These are phyloP conservation scores for Capsaspora owczarzaki DNA, from an alignment of 78 protist species.

Conservation along the genomic window DNA sequence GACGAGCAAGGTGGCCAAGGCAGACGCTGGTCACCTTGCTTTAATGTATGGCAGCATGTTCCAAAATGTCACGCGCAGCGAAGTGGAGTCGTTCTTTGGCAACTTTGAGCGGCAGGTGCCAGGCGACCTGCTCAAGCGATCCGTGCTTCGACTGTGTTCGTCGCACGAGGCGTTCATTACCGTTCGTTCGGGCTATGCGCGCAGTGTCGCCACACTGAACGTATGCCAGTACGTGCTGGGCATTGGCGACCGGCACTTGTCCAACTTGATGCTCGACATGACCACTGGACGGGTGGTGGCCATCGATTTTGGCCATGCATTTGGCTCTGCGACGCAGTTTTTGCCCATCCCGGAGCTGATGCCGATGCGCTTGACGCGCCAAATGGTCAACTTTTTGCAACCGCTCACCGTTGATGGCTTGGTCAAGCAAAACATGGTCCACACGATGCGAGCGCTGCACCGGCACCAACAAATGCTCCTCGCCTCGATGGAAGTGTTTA, in stretches of 20 bases:
- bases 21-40: too few species aligned
- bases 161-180: conserved; percentile 52
- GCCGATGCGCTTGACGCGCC: conserved; percentile 87
- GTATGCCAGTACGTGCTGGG: conserved; percentile 67
- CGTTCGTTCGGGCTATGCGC: conserved; percentile 46
- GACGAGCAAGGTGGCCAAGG: not conserved
- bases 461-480: conserved; percentile 23
- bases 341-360: conserved; percentile 88
- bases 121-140: conserved; percentile 30
- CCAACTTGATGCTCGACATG: conserved; percentile 62
- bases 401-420: conserved; percentile 63
- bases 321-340: conserved; percentile 78
- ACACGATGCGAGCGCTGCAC: conserved; percentile 53
- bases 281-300: conserved; percentile 66
- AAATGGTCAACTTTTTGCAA: conserved; percentile 37
- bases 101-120: conserved; percentile 22
- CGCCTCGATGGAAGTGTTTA: conserved; percentile 61
- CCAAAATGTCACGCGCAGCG: not conserved
- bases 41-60: not conserved
- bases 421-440: conserved; percentile 53
- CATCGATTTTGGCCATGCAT: conserved; percentile 96
- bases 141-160: conserved; percentile 33
- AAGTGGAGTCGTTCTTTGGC: not conserved
- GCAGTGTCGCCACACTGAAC: conserved; percentile 56
- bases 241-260: conserved; percentile 92